Evolutionary conservation across 495 filamentous ascomycete genomes (phyloP).

Genomic region (Penicillium bialowiezense): DNA sequence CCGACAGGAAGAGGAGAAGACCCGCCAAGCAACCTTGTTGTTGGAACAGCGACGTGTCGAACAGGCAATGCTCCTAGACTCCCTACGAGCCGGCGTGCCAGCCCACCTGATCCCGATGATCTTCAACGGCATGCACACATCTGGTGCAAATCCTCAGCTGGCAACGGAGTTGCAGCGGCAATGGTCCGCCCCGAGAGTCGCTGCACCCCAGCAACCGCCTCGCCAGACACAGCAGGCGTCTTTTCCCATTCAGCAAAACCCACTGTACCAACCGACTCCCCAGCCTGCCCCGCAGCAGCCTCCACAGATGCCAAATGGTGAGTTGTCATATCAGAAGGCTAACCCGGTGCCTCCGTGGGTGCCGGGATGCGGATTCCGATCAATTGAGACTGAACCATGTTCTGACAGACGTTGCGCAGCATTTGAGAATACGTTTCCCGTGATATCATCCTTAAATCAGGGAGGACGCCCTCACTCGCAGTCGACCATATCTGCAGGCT

Average conservation of each 20-base stretch:
- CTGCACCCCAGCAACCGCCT: not conserved
- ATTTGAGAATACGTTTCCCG: no score
- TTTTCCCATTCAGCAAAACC: conserved; percentile 20
- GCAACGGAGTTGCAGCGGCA: conserved; percentile 66
- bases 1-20: conserved; percentile 85
- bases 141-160: conserved; percentile 58
- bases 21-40: conserved; percentile 70
- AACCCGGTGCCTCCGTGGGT: not conserved
- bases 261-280: conserved; percentile 39
- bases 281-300: not conserved
- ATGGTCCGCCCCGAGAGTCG: not conserved
- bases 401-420: not conserved
- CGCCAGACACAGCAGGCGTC: conserved; percentile 51
- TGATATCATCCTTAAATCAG: not conserved
- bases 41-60: conserved; percentile 84
- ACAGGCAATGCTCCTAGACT: conserved; percentile 78
- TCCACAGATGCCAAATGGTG: not conserved
- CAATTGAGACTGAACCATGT: not conserved
- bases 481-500: not conserved
- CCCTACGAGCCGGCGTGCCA: conserved; percentile 75
- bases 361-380: not conserved
- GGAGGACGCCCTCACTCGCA: not conserved
- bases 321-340: not conserved
- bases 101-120: conserved; percentile 85
- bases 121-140: conserved; percentile 72